phyloP scores from a whole-genome alignment of 2,329 filamentous ascomycete genomes.

The Ascochyta fabae region DNA sequence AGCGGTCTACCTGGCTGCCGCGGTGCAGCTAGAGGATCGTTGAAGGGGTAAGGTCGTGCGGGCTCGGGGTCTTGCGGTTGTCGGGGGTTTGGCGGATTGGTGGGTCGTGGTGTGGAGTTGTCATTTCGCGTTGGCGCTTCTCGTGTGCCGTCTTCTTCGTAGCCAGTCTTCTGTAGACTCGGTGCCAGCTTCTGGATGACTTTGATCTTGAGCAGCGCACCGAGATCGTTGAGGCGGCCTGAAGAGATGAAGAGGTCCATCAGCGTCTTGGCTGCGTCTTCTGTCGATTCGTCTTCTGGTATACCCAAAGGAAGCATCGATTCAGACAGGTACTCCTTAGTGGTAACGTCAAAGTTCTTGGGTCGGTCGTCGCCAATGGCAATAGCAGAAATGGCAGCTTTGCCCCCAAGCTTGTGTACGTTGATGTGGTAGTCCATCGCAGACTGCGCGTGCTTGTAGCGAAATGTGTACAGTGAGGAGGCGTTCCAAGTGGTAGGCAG shows the following conservation, averaged over 20 bases:
- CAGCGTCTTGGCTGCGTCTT: slow-evolving; percentile 52
- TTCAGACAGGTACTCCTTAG: slow-evolving; percentile 75
- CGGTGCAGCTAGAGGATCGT: slow-evolving; percentile 68
- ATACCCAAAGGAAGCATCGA: slow-evolving; percentile 62
- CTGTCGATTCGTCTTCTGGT: slow-evolving; percentile 55
- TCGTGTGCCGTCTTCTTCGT: slow-evolving; percentile 60
- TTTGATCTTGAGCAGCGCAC: slow-evolving; percentile 74
- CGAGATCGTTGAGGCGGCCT: slow-evolving; percentile 70
- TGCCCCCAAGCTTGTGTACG: slow-evolving; percentile 79
- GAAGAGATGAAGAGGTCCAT: slow-evolving; percentile 75
- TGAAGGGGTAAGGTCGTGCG: slow-evolving; percentile 71
- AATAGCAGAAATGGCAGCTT: slow-evolving; percentile 82
- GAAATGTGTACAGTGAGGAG: slow-evolving; percentile 75
- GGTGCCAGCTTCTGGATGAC: slow-evolving; percentile 87
- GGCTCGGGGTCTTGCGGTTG: slow-evolving; percentile 60
- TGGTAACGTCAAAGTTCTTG: slow-evolving; percentile 74
- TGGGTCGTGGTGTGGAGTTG: slow-evolving; percentile 13
- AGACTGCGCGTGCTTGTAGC: slow-evolving; percentile 85
- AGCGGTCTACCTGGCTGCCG: slow-evolving; percentile 65
- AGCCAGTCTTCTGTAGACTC: slow-evolving; percentile 76
- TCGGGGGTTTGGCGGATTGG: slow-evolving; percentile 51
- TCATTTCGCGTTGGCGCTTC: slow-evolving; percentile 46
- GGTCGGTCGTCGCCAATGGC: slow-evolving; percentile 83
- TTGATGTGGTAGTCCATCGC: slow-evolving; percentile 84
- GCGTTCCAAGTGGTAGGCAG: slow-evolving; percentile 84